Evolutionary conservation across 306 rosid species (phyloP).

Genomic region (Cajanus cajan): DNA sequence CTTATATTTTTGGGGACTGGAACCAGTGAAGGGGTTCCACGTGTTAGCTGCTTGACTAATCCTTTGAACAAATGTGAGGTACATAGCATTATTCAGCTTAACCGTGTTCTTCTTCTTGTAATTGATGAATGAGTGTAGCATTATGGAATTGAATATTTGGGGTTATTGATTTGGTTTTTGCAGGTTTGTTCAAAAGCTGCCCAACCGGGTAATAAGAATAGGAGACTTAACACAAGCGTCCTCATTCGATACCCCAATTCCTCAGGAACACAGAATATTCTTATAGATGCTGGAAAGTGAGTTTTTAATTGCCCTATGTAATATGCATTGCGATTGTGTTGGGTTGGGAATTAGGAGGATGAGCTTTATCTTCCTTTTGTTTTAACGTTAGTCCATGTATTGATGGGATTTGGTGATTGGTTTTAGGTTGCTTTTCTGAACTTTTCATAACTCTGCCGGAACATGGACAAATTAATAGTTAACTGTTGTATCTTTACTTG

Average conservation of each 20-base stretch:
- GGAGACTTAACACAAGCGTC: conserved; percentile 89
- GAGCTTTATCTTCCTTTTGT: neutral
- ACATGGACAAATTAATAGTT: neutral
- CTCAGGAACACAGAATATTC: conserved; percentile 63
- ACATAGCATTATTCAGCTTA: neutral
- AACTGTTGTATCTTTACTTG: neutral
- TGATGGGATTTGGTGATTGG: conserved; percentile 26
- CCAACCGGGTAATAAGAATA: conserved; percentile 71
- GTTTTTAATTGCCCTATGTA: conserved; percentile 24
- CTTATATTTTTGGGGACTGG: conserved; percentile 85
- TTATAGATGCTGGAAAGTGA: conserved; percentile 91
- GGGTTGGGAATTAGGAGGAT: conserved; percentile 17
- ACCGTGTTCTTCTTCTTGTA: neutral
- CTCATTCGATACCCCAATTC: conserved; percentile 60
- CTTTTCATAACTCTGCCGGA: neutral
- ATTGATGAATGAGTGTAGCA: neutral
- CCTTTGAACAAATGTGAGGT: conserved; percentile 76
- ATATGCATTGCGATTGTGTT: neutral
- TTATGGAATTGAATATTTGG: conserved; percentile 12
- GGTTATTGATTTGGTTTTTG: conserved; percentile 17
- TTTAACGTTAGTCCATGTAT: conserved; percentile 2
- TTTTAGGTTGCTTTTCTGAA: neutral
- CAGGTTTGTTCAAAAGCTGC: conserved; percentile 82
- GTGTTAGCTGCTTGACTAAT: conserved; percentile 85
- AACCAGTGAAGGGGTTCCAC: conserved; percentile 95